A percentile compares a stretch with the other conserved stretches of the same genome.
Conservation (phyloP, 2,329 filamentous ascomycete genomes). For the Aspergillus terreus region DNA sequence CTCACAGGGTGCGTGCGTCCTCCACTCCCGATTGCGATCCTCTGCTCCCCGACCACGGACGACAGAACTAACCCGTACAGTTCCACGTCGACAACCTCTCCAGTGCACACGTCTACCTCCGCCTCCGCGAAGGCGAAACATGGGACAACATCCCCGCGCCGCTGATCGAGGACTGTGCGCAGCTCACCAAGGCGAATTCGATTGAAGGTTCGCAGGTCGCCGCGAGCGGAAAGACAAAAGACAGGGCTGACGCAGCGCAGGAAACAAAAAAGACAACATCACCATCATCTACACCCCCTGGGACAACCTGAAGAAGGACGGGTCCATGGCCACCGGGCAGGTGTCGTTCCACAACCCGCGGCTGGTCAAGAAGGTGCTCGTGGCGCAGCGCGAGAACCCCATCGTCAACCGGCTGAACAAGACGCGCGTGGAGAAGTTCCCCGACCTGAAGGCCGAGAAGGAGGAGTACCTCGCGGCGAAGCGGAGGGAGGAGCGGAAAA, state of each 20-base stretch:
- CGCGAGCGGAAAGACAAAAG: too few relatives aligned
- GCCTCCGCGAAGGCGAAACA: constrained; percentile 69
- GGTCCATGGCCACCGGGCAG: constrained; percentile 91
- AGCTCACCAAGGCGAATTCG: constrained; percentile 97
- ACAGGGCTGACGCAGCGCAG: constrained; percentile 38
- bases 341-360: constrained; percentile 90
- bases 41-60: too few relatives aligned
- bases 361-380: constrained; percentile 75
- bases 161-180: constrained; percentile 83
- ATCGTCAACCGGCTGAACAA: constrained; percentile 98
- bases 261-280: constrained; percentile 98
- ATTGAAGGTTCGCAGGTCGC: constrained; percentile 68
- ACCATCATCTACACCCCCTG: constrained; percentile 97
- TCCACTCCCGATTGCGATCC: too few relatives aligned
- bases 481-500: constrained; percentile 60
- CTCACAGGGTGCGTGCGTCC: constrained; percentile 28
- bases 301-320: constrained; percentile 93
- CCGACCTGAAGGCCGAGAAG: constrained; percentile 77
- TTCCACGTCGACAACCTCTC: constrained; percentile 98
- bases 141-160: constrained; percentile 79
- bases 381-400: constrained; percentile 75
- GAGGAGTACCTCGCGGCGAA: constrained; percentile 71
- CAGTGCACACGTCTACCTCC: constrained; percentile 92
- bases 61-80: constrained; percentile 39
- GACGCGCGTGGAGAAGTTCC: constrained; percentile 83